Evolutionary conservation across 2,329 filamentous ascomycete genomes (phyloP), one percentile per base, ranked within the genome.

Genomic region (Cercospora sp.): DNA sequence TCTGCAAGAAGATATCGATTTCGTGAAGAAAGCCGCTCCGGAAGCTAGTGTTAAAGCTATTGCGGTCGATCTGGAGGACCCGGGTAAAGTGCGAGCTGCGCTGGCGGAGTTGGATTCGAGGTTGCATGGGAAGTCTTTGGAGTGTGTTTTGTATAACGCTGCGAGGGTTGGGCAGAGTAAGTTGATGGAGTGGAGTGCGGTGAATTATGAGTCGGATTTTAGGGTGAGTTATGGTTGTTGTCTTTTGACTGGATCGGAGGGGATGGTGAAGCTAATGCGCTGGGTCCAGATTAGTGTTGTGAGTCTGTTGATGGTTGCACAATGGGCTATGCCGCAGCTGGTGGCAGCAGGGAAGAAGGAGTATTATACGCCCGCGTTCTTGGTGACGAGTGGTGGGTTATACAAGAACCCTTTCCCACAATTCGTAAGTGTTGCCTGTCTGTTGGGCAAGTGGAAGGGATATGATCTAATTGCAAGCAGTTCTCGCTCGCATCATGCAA

Each of bases 131-230:
- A 72, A 74, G 2, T 77, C 66, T 9, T 42, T 84, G 0, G 81
- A 84, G 53, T 81, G 80, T 10, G 75, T 86, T 1, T 80, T 84
- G 57, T 86, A 81, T 78, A 86, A 86, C 69, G 84, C 84, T 0
- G 84, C 84, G 1, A 75, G 81, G 0, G 80, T 85, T 2, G 77
- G 78, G 10, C 76, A 78, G 1, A 81, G 78, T 9, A 73, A 78
- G 1, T 74, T 84, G 1, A 73, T 85, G 7, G 75, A 79, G 18
- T 80, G 80, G 33, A 70, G 72, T 4, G 79, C 83, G 1, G 75
- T 80, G 36, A 81, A 84, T 30, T 79, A 86, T 5, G 75, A 84
- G 18, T 78, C 81, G 58, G 84, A 86, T 66, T 80, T 85, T 60
- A 82, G 80, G 74, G 83, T 84, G 70, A 20, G 61, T 64, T 18